Conservation (phyloP, 129 eudicot species). For the Flaveria robusta region DNA sequence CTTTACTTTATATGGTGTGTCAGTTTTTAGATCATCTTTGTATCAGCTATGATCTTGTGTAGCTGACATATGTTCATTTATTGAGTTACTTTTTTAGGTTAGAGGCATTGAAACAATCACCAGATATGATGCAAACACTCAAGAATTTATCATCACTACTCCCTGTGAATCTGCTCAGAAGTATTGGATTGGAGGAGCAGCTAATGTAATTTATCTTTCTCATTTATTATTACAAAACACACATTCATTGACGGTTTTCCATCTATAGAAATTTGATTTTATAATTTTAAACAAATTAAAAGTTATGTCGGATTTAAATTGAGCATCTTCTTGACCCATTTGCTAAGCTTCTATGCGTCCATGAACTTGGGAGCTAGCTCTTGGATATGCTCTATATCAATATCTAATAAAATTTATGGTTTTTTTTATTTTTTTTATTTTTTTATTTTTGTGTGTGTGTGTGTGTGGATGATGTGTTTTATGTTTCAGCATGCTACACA, state of each 20-base stretch:
- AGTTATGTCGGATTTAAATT: background rate
- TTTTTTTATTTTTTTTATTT: too few relatives aligned
- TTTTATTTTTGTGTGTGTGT: too few relatives aligned
- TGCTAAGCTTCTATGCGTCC: too few relatives aligned
- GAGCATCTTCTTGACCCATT: too few relatives aligned
- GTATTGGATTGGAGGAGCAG: slow-evolving; percentile 99
- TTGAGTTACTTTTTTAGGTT: slow-evolving; percentile 56
- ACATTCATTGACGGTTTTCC: background rate
- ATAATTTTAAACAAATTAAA: background rate
- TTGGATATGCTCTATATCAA: too few relatives aligned
- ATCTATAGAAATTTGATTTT: background rate
- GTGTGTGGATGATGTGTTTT: background rate
- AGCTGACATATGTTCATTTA: background rate
- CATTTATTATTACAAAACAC: background rate
- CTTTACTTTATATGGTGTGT: background rate
- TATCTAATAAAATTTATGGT: too few relatives aligned
- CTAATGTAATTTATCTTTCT: slow-evolving; percentile 50
- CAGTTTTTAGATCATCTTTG: background rate
- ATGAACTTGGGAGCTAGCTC: too few relatives aligned
- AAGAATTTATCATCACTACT: slow-evolving; percentile 73
- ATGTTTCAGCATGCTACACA: slow-evolving; percentile 85
- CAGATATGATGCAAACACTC: slow-evolving; percentile 70
- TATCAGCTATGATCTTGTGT: background rate
- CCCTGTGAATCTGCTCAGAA: slow-evolving; percentile 99
- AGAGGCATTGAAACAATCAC: slow-evolving; percentile 93